Base-by-base conservation (phyloP, 306 rosid species). In the Cicer pinnatifidum region DNA sequence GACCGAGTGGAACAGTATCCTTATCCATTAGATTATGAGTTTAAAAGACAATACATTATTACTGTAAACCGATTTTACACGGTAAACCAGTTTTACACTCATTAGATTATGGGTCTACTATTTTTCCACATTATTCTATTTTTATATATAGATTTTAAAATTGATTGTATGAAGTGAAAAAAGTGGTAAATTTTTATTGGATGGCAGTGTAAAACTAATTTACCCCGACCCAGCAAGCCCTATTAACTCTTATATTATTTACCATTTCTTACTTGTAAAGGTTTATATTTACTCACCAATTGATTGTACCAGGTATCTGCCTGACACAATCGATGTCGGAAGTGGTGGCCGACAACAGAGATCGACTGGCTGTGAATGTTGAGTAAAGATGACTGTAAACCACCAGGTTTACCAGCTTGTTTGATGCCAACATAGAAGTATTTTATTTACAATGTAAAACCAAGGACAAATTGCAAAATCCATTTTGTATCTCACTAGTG, bases 291-390 rank as follows among this genome's bases (percentile, higher is more conserved):
- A 11, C 15, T 46, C 61, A 58, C 72, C 37, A 48, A 10, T 67
- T 75, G 67, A 54, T 70, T 61, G 47, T 76, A 59, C 58, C 79
- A 93, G 98, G 83, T 93, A 93, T 82, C 86, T 93, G 16, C 98
- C 98, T 6, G 98, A 93, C 76, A 85, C 96, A 41, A 87, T 93
- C 12, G 97, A 93, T 51, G 93, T 93, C 41, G 91, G 67, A 9
- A 88, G 89, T 39, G 98, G 93, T 41, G 92, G 92, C 50, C 83
- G 89, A 75, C 98, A 90, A 61, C 98, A 90, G 78, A 89, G 96
- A 84, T 89, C 98, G 9, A 89, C 97, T 0, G 98, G 97, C 19
- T 93, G 98, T 78, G 98, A 90, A 83, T 93, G 98, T 75, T 93
- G 81, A 85, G 58, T 66, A 51, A 73, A 40, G 74, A 46, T 41